Percentiles rank a stretch among this genome's conserved stretches.
phyloP scores from a whole-genome alignment of 768 basidiomycete genomes.

The Pulveroboletus sp. region DNA sequence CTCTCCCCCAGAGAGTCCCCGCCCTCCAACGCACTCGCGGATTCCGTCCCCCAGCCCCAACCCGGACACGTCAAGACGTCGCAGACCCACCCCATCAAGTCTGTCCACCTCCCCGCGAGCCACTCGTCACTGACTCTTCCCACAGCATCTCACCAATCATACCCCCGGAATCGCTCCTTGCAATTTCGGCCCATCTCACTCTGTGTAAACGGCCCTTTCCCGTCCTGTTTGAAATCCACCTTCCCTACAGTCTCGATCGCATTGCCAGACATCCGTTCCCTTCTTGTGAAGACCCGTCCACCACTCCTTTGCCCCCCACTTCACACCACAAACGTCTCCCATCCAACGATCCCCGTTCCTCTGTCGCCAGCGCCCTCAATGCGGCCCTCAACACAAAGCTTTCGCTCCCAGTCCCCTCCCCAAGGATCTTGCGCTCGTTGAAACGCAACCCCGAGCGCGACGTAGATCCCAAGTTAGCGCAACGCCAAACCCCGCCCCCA shows the following conservation, averaged over 20 bases:
- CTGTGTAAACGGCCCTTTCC: constrained; percentile 18
- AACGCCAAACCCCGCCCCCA: not conserved
- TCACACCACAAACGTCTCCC: constrained; percentile 8
- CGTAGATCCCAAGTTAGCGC: not conserved
- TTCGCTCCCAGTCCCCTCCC: constrained; percentile 15
- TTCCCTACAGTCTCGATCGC: constrained; percentile 31
- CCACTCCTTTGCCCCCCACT: constrained; percentile 17
- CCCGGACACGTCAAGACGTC: constrained; percentile 57
- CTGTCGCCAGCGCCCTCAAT: constrained; percentile 23
- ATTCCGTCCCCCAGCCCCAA: constrained; percentile 29
- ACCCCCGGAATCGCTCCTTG: constrained; percentile 44
- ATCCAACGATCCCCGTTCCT: constrained; percentile 10
- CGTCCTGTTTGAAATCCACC: constrained; percentile 36
- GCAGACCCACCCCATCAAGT: constrained; percentile 82
- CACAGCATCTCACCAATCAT: constrained; percentile 54
- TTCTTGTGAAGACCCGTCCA: constrained; percentile 40
- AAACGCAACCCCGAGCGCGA: constrained; percentile 17
- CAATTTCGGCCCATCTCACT: constrained; percentile 38
- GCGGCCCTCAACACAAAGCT: constrained; percentile 19
- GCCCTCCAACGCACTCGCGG: constrained; percentile 53
- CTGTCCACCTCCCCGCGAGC: constrained; percentile 18
- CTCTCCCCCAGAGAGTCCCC: constrained; percentile 33
- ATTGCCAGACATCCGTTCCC: constrained; percentile 39
- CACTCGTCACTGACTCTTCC: not conserved
- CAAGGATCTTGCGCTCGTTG: constrained; percentile 19